A percentile compares a stretch with the other conserved stretches of the same genome.
These are phyloP conservation scores for Hymenoscyphus fraxineus DNA, from an alignment of 2,329 filamentous ascomycete genomes.

Conservation along the genomic window DNA sequence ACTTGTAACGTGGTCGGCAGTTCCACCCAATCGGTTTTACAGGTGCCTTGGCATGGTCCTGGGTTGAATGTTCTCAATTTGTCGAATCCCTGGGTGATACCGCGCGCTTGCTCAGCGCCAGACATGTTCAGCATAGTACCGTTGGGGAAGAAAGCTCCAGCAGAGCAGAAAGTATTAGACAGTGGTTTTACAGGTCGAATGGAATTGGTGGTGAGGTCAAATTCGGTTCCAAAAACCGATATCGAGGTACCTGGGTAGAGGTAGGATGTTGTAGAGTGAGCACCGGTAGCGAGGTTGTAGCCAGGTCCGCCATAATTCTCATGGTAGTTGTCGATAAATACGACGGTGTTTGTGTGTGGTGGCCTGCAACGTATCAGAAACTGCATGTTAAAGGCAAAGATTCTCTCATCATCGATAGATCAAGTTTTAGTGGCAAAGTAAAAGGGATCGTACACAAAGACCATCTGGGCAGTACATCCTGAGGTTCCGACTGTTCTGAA, in stretches of 20 bases:
- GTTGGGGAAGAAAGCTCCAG: constrained; percentile 1
- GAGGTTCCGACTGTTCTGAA: constrained; percentile 4
- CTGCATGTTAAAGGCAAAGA: background rate
- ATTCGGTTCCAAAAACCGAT: constrained; percentile 4
- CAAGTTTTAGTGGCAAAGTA: too few relatives aligned
- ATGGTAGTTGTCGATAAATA: constrained; percentile 4
- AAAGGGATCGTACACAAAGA: background rate
- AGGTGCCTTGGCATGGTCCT: background rate
- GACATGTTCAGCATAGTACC: background rate
- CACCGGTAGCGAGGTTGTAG: background rate
- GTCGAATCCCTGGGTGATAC: background rate
- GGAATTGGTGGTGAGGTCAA: background rate
- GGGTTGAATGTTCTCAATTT: constrained; percentile 1
- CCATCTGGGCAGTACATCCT: background rate
- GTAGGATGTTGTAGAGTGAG: background rate
- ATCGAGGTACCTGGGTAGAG: background rate
- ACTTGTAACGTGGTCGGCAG: background rate
- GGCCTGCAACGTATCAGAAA: background rate
- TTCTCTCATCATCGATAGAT: background rate
- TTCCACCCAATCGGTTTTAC: background rate
- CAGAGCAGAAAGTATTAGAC: constrained; percentile 3
- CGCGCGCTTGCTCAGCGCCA: background rate
- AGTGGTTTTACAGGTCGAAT: background rate
- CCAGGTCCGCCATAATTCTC: constrained; percentile 1
- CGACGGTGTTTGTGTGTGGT: background rate